Percentiles rank a stretch among this genome's conserved stretches.
Conservation (phyloP, 805 yeast species). For the Wickerhamiella siamensis region DNA sequence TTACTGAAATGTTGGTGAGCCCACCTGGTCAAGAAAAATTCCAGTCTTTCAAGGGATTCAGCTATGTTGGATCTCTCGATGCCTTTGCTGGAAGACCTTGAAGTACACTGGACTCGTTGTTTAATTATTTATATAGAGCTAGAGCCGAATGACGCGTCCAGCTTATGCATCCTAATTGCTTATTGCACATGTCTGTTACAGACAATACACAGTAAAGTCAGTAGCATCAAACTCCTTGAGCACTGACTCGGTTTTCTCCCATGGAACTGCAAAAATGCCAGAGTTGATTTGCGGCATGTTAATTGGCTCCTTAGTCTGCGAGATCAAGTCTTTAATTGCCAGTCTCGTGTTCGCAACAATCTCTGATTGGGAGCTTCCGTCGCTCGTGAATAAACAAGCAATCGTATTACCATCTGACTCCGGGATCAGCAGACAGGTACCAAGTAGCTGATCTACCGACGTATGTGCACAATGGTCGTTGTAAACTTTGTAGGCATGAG, state of each 20-base stretch:
- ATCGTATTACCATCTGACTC: slow-evolving; percentile 26
- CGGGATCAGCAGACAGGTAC: slow-evolving; percentile 38
- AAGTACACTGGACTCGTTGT: background rate
- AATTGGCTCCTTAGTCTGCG: slow-evolving; percentile 27
- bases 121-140: no score
- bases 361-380: slow-evolving; percentile 25
- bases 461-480: slow-evolving; percentile 28
- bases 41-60: slow-evolving; percentile 16
- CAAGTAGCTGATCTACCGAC: slow-evolving; percentile 31
- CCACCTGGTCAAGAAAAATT: slow-evolving; percentile 15
- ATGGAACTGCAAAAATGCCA: slow-evolving; percentile 68
- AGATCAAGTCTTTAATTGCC: slow-evolving; percentile 35
- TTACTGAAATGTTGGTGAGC: slow-evolving; percentile 45
- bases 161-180: background rate
- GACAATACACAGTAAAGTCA: slow-evolving; percentile 35
- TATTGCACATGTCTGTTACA: slow-evolving; percentile 12
- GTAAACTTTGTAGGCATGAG: slow-evolving; percentile 41
- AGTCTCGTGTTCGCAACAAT: slow-evolving; percentile 38
- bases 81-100: background rate
- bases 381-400: slow-evolving; percentile 64
- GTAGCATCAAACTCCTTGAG: slow-evolving; percentile 27
- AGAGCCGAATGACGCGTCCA: background rate
- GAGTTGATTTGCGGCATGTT: slow-evolving; percentile 69
- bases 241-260: slow-evolving; percentile 50
- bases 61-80: slow-evolving; percentile 17